A percentile compares a stretch with the other conserved stretches of the same genome.
Evolutionary conservation across 192 early-diverging fungal species (phyloP).

Genomic region (Coemansia sp.): DNA sequence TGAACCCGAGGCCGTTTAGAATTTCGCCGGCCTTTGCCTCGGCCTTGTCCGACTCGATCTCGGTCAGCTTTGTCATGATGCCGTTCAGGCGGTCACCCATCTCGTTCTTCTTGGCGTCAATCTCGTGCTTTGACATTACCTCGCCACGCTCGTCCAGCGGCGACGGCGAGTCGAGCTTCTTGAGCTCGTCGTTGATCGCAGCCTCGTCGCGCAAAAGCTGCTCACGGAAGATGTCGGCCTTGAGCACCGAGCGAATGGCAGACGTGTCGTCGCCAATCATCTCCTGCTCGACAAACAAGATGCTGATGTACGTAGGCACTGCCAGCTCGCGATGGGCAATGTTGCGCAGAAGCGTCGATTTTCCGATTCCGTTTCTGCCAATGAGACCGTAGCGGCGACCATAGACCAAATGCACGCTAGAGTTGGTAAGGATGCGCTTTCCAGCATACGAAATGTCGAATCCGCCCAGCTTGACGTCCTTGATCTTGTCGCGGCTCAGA

Average conservation of each 20-base stretch:
- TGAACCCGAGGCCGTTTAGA: slow-evolving; percentile 95
- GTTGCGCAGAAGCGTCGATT: slow-evolving; percentile 75
- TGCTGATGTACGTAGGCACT: slow-evolving; percentile 86
- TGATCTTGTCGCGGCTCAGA: slow-evolving; percentile 74
- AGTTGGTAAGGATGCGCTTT: slow-evolving; percentile 87
- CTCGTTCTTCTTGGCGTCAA: slow-evolving; percentile 58
- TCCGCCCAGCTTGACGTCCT: slow-evolving; percentile 95
- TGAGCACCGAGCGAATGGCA: slow-evolving; percentile 84
- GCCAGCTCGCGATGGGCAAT: slow-evolving; percentile 81
- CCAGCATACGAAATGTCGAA: slow-evolving; percentile 96
- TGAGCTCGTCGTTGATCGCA: slow-evolving; percentile 56
- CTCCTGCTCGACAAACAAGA: slow-evolving; percentile 98
- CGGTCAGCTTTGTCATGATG: slow-evolving; percentile 80
- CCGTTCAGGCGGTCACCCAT: slow-evolving; percentile 67
- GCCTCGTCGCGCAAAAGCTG: slow-evolving; percentile 82
- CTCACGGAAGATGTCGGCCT: slow-evolving; percentile 92
- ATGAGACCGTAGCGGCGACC: slow-evolving; percentile 95
- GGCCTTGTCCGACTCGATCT: slow-evolving; percentile 97
- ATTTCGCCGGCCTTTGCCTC: slow-evolving; percentile 94
- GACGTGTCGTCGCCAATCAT: slow-evolving; percentile 87
- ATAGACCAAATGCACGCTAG: slow-evolving; percentile 76
- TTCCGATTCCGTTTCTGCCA: slow-evolving; percentile 88
- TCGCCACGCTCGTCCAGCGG: slow-evolving; percentile 52
- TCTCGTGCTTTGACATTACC: slow-evolving; percentile 54
- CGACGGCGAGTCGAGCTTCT: slow-evolving; percentile 29